Evolutionary conservation across 2,329 filamentous ascomycete species (phyloP).

Genomic region (Fusarium albidum): DNA sequence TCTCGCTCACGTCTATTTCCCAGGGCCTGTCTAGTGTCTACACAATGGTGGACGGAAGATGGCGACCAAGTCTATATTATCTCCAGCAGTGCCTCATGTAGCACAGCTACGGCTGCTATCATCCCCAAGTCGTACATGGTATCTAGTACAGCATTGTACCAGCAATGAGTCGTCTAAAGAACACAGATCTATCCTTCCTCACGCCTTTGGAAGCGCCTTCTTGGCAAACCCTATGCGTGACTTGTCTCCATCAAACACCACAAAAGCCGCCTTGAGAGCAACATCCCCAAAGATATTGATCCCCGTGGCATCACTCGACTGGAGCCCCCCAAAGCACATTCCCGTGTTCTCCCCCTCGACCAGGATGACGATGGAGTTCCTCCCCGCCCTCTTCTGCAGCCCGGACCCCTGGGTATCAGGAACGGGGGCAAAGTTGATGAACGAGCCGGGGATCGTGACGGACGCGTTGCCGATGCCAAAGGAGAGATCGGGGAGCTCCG

Average conservation of each 20-base stretch:
- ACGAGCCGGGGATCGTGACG: constrained; percentile 63
- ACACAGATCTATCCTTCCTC: too few relatives aligned
- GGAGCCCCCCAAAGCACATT: constrained; percentile 73
- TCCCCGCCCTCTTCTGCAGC: background rate
- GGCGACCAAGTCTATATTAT: too few relatives aligned
- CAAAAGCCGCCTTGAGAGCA: constrained; percentile 68
- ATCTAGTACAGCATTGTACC: too few relatives aligned
- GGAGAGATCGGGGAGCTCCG: constrained; percentile 56
- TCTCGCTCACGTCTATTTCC: too few relatives aligned
- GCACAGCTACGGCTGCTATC: too few relatives aligned
- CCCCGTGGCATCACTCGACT: constrained; percentile 55
- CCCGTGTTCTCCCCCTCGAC: too few relatives aligned
- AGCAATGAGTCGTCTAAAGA: too few relatives aligned
- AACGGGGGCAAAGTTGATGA: constrained; percentile 62
- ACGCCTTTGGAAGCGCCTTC: too few relatives aligned
- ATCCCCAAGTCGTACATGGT: too few relatives aligned
- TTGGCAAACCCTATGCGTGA: constrained; percentile 34
- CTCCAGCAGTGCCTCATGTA: too few relatives aligned
- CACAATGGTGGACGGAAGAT: too few relatives aligned
- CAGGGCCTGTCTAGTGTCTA: too few relatives aligned
- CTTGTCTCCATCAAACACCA: constrained; percentile 58
- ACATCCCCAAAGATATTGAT: constrained; percentile 71
- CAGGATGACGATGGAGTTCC: constrained; percentile 45
- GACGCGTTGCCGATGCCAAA: constrained; percentile 65
- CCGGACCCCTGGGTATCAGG: background rate